Evolutionary conservation across 78 protist species (phyloP).

Genomic region (Isochrysis galbana): DNA sequence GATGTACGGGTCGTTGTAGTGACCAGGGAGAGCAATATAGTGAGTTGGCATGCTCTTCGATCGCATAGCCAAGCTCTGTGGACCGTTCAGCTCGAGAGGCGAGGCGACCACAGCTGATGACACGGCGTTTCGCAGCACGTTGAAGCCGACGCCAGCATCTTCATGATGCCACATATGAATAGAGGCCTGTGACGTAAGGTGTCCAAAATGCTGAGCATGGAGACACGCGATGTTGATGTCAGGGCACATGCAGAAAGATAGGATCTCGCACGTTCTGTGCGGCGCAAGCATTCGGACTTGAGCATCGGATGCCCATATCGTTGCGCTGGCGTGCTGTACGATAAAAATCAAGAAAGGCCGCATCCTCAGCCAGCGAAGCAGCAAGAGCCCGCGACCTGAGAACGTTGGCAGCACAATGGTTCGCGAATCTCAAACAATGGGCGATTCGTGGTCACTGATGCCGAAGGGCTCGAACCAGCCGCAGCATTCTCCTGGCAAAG

Average conservation of each 20-base stretch:
- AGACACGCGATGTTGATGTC: no score
- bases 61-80: no score
- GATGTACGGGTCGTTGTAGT: background rate
- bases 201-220: no score
- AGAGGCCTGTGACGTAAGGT: no score
- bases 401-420: no score
- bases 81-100: no score
- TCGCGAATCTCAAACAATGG: no score
- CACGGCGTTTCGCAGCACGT: background rate
- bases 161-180: conserved; percentile 25
- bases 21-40: background rate
- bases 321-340: background rate
- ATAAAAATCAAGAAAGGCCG: background rate
- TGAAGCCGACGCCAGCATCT: conserved; percentile 4
- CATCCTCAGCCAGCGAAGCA: background rate
- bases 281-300: background rate
- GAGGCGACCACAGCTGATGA: no score
- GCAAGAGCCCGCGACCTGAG: background rate
- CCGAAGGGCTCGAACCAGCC: background rate
- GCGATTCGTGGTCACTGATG: no score
- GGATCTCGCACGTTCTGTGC: no score
- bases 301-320: background rate
- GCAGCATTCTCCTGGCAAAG: background rate
- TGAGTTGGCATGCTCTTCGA: no score
- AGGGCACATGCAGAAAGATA: no score